A percentile compares a stretch with the other conserved stretches of the same genome.
phyloP scores from a whole-genome alignment of 495 filamentous ascomycete genomes.

The Usnea hakonensis region DNA sequence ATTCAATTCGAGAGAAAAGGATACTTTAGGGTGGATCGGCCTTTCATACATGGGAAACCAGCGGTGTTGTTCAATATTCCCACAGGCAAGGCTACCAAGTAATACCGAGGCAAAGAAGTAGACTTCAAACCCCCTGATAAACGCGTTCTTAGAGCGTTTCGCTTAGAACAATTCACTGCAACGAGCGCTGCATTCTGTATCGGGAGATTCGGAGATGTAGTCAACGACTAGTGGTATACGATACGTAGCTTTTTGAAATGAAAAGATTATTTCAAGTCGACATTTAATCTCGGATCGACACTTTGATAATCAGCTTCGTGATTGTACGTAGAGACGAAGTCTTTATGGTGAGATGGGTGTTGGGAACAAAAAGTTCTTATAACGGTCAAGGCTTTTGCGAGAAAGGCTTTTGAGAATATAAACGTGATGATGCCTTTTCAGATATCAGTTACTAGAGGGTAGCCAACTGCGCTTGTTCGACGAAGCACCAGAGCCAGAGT shows the following conservation, averaged over 20 bases:
- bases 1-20: conserved; percentile 93
- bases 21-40: conserved; percentile 71
- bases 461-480: background rate
- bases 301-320: too few relatives aligned
- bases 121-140: background rate
- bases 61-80: conserved; percentile 76
- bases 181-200: too few relatives aligned
- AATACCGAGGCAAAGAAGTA: background rate
- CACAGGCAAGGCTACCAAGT: conserved; percentile 51
- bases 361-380: too few relatives aligned
- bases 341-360: too few relatives aligned
- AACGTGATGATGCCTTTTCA: background rate
- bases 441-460: background rate
- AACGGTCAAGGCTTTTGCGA: too few relatives aligned
- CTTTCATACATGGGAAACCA: conserved; percentile 40
- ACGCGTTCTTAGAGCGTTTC: background rate
- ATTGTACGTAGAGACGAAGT: too few relatives aligned
- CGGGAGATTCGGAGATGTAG: too few relatives aligned
- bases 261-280: too few relatives aligned
- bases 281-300: too few relatives aligned
- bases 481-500: background rate
- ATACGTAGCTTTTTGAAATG: too few relatives aligned
- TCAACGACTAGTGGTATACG: too few relatives aligned
- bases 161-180: background rate
- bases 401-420: background rate